A percentile compares a stretch with the other conserved stretches of the same genome.
phyloP scores from a whole-genome alignment of 106 monocot genomes.

The Amphibolis antarctica region DNA sequence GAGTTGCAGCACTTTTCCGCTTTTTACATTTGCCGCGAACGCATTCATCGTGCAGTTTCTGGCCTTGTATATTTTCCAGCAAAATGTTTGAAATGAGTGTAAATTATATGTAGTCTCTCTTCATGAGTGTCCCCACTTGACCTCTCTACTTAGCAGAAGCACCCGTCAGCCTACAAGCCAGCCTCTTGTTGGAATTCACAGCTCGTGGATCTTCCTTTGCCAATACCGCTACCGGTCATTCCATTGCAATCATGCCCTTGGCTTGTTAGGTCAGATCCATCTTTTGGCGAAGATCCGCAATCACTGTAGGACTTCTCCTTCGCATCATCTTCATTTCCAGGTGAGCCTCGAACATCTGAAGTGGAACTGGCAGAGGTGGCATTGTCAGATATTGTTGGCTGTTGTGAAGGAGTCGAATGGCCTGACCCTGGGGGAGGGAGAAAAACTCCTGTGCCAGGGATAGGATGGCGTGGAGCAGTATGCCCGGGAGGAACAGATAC shows the following conservation, averaged over 20 bases:
- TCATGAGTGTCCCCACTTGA: not conserved
- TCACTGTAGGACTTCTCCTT: not conserved
- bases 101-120: not conserved
- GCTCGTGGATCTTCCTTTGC: not conserved
- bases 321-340: not conserved
- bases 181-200: not conserved
- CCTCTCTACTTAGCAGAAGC: not conserved
- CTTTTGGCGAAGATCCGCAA: not conserved
- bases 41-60: not conserved
- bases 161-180: not conserved
- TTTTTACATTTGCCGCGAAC: conserved; percentile 3
- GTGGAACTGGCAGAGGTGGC: not conserved
- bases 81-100: not conserved
- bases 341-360: not conserved
- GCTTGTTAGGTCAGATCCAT: conserved; percentile 1
- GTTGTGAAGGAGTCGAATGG: conserved; percentile 12
- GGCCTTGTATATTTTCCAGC: conserved; percentile 4
- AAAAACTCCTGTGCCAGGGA: conserved; percentile 67
- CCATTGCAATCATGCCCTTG: conserved; percentile 7
- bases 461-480: conserved; percentile 24
- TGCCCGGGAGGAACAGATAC: conserved; percentile 29
- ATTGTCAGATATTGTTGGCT: conserved; percentile 1
- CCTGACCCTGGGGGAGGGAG: conserved; percentile 40
- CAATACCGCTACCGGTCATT: not conserved
- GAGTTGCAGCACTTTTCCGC: not conserved